A percentile compares a stretch with the other conserved stretches of the same genome.
Evolutionary conservation across 2,329 filamentous ascomycete species (phyloP).

Genomic region (Talaromyces sp.): DNA sequence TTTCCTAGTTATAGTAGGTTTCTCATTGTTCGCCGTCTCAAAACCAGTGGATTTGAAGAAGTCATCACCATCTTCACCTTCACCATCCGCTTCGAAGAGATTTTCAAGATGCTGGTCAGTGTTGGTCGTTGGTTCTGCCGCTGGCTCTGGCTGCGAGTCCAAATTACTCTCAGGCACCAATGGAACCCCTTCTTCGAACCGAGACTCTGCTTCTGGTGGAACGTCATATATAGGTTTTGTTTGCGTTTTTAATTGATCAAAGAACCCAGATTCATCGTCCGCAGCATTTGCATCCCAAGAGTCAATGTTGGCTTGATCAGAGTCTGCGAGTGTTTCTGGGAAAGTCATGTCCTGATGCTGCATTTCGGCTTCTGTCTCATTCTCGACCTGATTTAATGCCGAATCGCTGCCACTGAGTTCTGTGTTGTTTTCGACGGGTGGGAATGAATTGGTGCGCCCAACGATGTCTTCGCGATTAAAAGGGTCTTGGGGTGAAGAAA

Average conservation of each 20-base stretch:
- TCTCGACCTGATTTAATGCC: neutral
- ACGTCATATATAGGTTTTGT: slow-evolving; percentile 32
- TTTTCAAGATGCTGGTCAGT: slow-evolving; percentile 21
- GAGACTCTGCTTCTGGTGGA: slow-evolving; percentile 46
- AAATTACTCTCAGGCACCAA: slow-evolving; percentile 44
- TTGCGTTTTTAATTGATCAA: slow-evolving; percentile 45
- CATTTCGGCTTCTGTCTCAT: neutral
- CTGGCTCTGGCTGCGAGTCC: slow-evolving; percentile 13
- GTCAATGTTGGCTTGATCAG: slow-evolving; percentile 13
- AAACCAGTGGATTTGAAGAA: slow-evolving; percentile 30
- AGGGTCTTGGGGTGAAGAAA: slow-evolving; percentile 3
- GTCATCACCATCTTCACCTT: slow-evolving; percentile 27
- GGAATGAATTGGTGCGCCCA: slow-evolving; percentile 16
- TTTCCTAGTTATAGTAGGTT: slow-evolving; percentile 54
- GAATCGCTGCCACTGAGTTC: neutral
- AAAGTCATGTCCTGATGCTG: neutral
- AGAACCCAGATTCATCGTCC: slow-evolving; percentile 55
- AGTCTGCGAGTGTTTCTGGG: slow-evolving; percentile 12
- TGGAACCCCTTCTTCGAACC: slow-evolving; percentile 67
- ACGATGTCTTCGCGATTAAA: slow-evolving; percentile 12
- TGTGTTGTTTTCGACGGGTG: slow-evolving; percentile 1
- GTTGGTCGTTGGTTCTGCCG: slow-evolving; percentile 21
- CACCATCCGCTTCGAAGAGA: slow-evolving; percentile 32
- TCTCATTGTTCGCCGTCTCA: slow-evolving; percentile 12
- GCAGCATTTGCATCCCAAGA: slow-evolving; percentile 47